Evolutionary conservation across 306 rosid genomes (phyloP).

Genomic region (Oemleria cerasiformis): DNA sequence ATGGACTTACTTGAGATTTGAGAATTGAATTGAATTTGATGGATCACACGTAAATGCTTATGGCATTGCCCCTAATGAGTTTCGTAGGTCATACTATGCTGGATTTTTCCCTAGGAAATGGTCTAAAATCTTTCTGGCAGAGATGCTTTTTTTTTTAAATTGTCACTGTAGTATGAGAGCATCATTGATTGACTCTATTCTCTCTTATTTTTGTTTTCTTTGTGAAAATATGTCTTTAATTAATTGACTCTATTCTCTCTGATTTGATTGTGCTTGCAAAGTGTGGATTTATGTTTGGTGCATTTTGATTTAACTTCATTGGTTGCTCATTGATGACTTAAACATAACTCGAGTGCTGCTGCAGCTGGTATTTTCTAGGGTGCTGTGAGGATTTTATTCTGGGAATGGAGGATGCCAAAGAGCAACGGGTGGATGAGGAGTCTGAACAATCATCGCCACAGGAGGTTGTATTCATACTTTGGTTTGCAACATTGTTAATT

Average conservation of each 20-base stretch:
- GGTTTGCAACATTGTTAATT: slow-evolving; percentile 2
- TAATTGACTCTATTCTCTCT: background rate
- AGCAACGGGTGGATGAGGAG: slow-evolving; percentile 36
- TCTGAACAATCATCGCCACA: slow-evolving; percentile 38
- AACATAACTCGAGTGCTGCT: slow-evolving; percentile 19
- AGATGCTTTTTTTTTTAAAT: background rate
- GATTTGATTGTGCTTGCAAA: background rate
- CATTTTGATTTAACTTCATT: background rate
- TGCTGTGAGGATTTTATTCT: slow-evolving; percentile 44
- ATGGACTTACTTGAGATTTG: background rate
- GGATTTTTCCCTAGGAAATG: background rate
- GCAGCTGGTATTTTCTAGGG: slow-evolving; percentile 29
- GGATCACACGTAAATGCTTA: background rate
- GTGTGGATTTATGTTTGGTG: background rate
- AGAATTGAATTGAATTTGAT: background rate
- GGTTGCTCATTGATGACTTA: background rate
- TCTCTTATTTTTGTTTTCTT: background rate
- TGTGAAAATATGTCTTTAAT: background rate
- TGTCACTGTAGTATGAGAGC: background rate
- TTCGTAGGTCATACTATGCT: background rate
- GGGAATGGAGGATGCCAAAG: slow-evolving; percentile 54
- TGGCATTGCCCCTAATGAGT: background rate
- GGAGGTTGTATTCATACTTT: slow-evolving; percentile 49
- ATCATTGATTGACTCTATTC: too few relatives aligned
- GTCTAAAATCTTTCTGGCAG: background rate